Base-by-base conservation (phyloP, 768 basidiomycete species). In the Psilocybe azurescens region DNA sequence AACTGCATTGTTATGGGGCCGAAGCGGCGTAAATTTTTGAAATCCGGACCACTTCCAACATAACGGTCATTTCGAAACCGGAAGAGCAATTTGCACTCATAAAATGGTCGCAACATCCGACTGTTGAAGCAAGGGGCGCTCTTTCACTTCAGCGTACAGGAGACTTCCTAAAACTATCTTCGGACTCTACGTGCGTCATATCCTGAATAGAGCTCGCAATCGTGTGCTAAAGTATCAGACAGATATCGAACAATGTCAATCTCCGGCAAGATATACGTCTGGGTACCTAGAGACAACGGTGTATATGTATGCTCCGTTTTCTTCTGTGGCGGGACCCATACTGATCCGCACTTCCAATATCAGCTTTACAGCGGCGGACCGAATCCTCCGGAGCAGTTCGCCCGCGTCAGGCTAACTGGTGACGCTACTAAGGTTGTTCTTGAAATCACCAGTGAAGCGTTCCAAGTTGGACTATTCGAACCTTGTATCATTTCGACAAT, bases 1-100 rank as follows among this genome's bases (percentile, higher is more conserved):
- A 76, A 83, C 65, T 83, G 77, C 63, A 73, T 67, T 14, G 77
- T 85, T 49, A 52, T 79, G 58, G 83, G 83, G 0, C 77, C 83
- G 0, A 75, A 76, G 48, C 72, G 73, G 18, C 76, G 75, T 61
- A 73, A 77, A 32, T 76, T 73, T 16, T 83, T 66, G 80, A 79
- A 24, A 74, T 79, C 50, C 36, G 50, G 20, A 65, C 67, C 14
- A 24, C 32, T 0, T 36, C 51, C 1, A 53, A 44, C n/a, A 60
- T 28, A 11, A 63, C 65, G 2, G 38, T 52, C 9, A 61, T 63
- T 30, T 64, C 56, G 2, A 67, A 67, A 32, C 60, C 65, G 13
- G 67, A 63, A 4, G 62, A 63, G 10, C 50, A 48, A 18, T 56
- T 65, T 53, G 66, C 62, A 4, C 53, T 54, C 8, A 61, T 69